These are phyloP conservation scores for Nicotiana noctiflora DNA, from an alignment of 257 asterid species.

Conservation along the genomic window DNA sequence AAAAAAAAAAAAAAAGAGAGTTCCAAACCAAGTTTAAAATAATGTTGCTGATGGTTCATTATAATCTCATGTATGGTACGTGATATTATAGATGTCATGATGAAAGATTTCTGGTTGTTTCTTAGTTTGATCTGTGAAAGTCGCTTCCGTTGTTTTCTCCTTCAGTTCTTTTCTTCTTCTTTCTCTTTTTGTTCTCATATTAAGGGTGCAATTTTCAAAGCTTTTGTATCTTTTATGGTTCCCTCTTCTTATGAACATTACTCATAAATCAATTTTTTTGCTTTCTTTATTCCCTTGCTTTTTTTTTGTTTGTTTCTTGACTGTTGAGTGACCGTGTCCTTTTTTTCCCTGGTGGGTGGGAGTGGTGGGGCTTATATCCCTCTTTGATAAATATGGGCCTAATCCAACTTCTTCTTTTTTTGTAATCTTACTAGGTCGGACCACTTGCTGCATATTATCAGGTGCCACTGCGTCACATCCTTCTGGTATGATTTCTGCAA, in stretches of 20 bases:
- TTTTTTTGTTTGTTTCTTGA: too few species aligned
- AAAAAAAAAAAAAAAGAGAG: too few species aligned
- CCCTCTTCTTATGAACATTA: not conserved
- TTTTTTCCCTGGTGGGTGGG: not conserved
- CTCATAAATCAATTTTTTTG: not conserved
- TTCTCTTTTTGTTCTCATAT: not conserved
- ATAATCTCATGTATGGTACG: not conserved
- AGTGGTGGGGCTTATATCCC: too few species aligned
- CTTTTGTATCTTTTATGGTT: not conserved
- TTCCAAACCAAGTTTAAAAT: too few species aligned
- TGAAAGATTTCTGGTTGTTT: not conserved
- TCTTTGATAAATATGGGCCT: not conserved
- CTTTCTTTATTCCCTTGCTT: not conserved
- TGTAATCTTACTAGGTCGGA: slow-evolving; percentile 51
- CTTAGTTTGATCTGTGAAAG: not conserved
- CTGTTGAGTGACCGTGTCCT: too few species aligned
- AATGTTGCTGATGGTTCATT: not conserved
- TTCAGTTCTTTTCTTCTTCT: not conserved
- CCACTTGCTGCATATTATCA: slow-evolving; percentile 95
- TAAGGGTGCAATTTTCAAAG: too few species aligned
- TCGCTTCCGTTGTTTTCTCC: not conserved
- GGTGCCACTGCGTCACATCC: slow-evolving; percentile 93
- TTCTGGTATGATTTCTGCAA: slow-evolving; percentile 46
- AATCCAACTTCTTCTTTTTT: not conserved
- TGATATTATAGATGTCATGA: not conserved